Conservation (phyloP, 768 basidiomycete species). For the Pluteus cervinus region DNA sequence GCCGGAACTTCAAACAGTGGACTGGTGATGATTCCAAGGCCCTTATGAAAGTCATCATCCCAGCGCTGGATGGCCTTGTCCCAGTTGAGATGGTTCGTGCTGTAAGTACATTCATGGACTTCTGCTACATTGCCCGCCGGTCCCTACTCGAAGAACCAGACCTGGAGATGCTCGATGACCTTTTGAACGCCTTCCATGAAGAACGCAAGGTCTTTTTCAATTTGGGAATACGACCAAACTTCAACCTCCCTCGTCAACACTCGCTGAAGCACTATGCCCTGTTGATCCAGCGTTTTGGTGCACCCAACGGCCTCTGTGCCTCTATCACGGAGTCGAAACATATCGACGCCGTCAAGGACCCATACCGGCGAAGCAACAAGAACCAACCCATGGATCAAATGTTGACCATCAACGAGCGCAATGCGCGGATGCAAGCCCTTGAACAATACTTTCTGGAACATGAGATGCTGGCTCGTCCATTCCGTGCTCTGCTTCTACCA, state of each 20-base stretch:
- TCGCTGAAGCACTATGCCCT: conserved; percentile 4
- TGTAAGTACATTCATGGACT: conserved; percentile 15
- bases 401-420: conserved; percentile 12
- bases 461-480: conserved; percentile 21
- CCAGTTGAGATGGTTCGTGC: conserved; percentile 11
- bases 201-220: conserved; percentile 18
- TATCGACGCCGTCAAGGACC: conserved; percentile 16
- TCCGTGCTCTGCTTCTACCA: too few species aligned
- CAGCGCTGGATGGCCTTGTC: conserved; percentile 16
- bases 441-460: conserved; percentile 13
- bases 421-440: too few species aligned
- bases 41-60: conserved; percentile 7
- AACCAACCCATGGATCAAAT: conserved; percentile 18
- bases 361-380: conserved; percentile 16
- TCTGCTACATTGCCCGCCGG: conserved; percentile 15
- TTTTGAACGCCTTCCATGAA: conserved; percentile 11
- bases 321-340: conserved; percentile 14
- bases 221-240: background rate
- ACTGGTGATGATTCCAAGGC: conserved; percentile 9
- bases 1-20: conserved; percentile 6
- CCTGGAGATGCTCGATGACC: conserved; percentile 7
- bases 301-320: conserved; percentile 9
- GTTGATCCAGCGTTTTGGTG: conserved; percentile 5
- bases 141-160: conserved; percentile 5
- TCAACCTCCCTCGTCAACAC: conserved; percentile 6